Evolutionary conservation across 352 stramenopile species (phyloP).

Genomic region (Phytophthora boehmeriae): DNA sequence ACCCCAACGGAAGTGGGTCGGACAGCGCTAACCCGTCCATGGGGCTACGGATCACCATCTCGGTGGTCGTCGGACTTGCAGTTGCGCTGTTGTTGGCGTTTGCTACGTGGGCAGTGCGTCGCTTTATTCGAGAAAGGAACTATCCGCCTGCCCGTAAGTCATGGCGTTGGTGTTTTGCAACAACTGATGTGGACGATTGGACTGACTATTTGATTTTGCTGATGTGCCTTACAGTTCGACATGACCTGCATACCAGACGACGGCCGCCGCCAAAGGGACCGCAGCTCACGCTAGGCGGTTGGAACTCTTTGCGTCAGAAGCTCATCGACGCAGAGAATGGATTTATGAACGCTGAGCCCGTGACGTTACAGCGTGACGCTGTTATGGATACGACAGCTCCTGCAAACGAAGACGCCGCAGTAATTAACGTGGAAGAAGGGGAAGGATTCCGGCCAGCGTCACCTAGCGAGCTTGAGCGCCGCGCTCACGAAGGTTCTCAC

Average conservation of each 20-base stretch:
- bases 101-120: constrained; percentile 27
- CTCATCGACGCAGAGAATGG: constrained; percentile 54
- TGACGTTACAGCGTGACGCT: constrained; percentile 18
- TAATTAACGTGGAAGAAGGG: constrained; percentile 29
- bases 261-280: constrained; percentile 33
- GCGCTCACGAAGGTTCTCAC: constrained; percentile 12
- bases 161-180: neutral
- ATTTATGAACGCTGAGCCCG: constrained; percentile 18
- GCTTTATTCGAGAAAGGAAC: constrained; percentile 13
- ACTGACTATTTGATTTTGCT: neutral
- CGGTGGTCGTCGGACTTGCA: constrained; percentile 28
- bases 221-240: constrained; percentile 7
- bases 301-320: constrained; percentile 61
- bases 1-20: constrained; percentile 7
- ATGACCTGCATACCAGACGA: constrained; percentile 9
- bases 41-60: constrained; percentile 31
- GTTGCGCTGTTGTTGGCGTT: constrained; percentile 31
- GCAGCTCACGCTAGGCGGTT: constrained; percentile 50
- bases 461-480: constrained; percentile 18
- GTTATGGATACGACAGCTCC: neutral
- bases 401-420: constrained; percentile 4
- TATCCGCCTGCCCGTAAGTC: constrained; percentile 15
- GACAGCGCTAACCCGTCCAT: constrained; percentile 16
- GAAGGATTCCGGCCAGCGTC: constrained; percentile 32
- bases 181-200: neutral